Base-by-base conservation (phyloP, 164 flowering plant species). In the Chimonanthus praecox region DNA sequence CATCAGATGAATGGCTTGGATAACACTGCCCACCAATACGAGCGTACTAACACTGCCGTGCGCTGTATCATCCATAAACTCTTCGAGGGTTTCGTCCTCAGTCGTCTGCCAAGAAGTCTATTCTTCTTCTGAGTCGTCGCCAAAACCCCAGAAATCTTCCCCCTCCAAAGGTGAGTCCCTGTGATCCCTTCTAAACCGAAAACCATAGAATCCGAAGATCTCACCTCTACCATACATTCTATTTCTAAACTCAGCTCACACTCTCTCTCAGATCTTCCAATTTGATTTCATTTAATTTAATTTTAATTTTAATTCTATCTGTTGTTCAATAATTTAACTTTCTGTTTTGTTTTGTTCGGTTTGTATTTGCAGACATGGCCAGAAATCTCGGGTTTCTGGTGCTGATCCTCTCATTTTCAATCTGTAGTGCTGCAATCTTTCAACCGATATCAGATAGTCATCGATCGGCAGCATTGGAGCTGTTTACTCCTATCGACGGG, bases 381-480 rank as follows among this genome's bases (percentile, higher is more conserved):
- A 82, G 87, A 82, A 80, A 65, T 64, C 73, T 80, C 45, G 83
- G 80, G 77, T 80, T 87, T 81, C 85, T 91, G 84, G 80, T 83
- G 67, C 73, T 86, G 70, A 9, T 88, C 13, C 71, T 86, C 49
- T 70, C 83, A 10, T 20, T 85, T 7, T 74, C 84, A 13, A 54
- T 16, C 73, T 83, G 86, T 72, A 76, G 77, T 15, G 88, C 96
- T 47, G 83, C 90, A 47, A 76, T 80, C 71, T 81, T 90, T 71
- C 83, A 78, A 2, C 97, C 98, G 68, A 81, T 94, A 66, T 85
- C 97, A 0, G 90, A 92, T 16, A 71, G 83, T 21, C 94, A 92
- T 74, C 87, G 97, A 88, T 92, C 97, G 44, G 94, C 90, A 3
- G 97, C 97, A 15, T 71, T 80, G 4, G 87, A 91, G 76, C 79